phyloP scores from a whole-genome alignment of 306 rosid genomes.

The Styphnolobium japonicum region DNA sequence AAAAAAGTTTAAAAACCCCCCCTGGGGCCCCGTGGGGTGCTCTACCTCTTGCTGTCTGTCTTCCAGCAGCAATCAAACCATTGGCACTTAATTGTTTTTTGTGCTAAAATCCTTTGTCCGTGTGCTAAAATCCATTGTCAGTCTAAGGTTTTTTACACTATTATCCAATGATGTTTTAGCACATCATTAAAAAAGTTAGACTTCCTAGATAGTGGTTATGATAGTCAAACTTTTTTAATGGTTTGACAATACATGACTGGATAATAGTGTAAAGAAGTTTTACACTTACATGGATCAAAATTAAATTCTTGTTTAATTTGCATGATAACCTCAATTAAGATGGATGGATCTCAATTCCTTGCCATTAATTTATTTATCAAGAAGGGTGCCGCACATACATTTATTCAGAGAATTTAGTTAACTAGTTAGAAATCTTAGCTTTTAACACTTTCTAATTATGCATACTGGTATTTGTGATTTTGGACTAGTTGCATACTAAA shows the following conservation, averaged over 20 bases:
- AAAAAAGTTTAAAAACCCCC: no score
- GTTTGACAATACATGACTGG: no score
- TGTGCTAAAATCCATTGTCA: no score
- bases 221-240: no score
- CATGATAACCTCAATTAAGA: background rate
- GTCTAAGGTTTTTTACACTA: no score
- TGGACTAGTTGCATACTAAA: conserved; percentile 24
- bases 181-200: no score
- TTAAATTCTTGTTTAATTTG: background rate
- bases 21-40: no score
- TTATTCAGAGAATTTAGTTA: background rate
- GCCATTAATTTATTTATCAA: background rate
- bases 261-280: no score
- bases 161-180: no score
- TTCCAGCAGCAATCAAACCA: background rate
- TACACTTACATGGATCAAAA: no score
- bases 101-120: background rate
- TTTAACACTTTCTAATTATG: background rate
- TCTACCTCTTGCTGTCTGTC: background rate
- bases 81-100: background rate
- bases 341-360: background rate
- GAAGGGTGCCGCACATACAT: background rate
- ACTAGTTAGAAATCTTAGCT: background rate
- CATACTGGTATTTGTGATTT: background rate
- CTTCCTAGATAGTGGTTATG: no score